Conservation (phyloP, 2,329 filamentous ascomycete genomes). For the Colletotrichum abscissum region DNA sequence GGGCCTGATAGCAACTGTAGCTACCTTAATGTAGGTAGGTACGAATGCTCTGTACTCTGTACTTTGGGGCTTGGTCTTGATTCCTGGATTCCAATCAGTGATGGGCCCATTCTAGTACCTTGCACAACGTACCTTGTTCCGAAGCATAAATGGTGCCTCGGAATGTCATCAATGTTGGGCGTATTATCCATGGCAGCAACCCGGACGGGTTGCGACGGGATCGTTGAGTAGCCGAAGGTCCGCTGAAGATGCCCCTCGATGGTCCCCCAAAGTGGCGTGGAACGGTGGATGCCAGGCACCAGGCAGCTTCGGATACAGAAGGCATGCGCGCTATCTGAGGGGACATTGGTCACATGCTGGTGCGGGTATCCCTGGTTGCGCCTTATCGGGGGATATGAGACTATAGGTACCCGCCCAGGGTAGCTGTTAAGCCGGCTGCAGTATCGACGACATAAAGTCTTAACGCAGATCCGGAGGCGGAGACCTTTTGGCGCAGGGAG, state of each 20-base stretch:
- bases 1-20: too few species aligned
- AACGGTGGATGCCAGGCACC: constrained; percentile 25
- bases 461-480: constrained; percentile 7
- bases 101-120: not conserved
- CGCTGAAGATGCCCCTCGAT: constrained; percentile 20
- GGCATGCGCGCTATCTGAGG: constrained; percentile 22
- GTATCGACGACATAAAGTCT: accelerated
- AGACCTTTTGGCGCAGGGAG: constrained; percentile 8
- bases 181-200: constrained; percentile 10
- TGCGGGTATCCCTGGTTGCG: constrained; percentile 18
- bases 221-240: constrained; percentile 21
- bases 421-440: not conserved
- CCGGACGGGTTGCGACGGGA: constrained; percentile 11
- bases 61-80: not conserved
- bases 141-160: constrained; percentile 14
- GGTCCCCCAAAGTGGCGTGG: constrained; percentile 10
- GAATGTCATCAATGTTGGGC: not conserved
- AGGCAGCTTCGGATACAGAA: constrained; percentile 13
- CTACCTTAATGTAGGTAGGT: too few species aligned
- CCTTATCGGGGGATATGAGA: constrained; percentile 15
- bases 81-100: not conserved
- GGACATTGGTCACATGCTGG: constrained; percentile 31
- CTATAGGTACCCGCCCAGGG: not conserved
- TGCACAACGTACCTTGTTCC: not conserved
- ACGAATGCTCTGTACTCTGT: not conserved